Evolutionary conservation across 805 yeast genomes (phyloP).

Genomic region (Saccharomycopsis selenospora): DNA sequence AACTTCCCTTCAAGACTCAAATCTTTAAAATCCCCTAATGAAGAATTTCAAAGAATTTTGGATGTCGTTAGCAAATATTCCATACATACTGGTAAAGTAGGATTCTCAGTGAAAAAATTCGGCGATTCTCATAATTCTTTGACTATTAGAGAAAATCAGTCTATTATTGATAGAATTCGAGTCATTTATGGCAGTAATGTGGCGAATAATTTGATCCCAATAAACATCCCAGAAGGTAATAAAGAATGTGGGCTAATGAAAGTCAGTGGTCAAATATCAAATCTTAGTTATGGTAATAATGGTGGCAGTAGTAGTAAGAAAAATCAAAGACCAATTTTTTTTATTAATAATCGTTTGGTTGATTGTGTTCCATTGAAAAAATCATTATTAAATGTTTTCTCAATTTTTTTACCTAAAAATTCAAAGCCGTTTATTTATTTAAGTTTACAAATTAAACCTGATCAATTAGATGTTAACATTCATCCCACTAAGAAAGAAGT

Average conservation of each 20-base stretch:
- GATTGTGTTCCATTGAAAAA: constrained; percentile 72
- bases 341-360: constrained; percentile 80
- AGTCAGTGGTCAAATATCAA: constrained; percentile 58
- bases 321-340: constrained; percentile 62
- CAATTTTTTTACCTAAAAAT: constrained; percentile 70
- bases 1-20: constrained; percentile 75
- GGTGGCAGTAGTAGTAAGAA: constrained; percentile 44
- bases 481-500: constrained; percentile 97
- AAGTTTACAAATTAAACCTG: constrained; percentile 57
- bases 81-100: constrained; percentile 60
- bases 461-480: constrained; percentile 80
- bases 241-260: constrained; percentile 41
- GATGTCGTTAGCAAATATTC: constrained; percentile 84
- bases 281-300: constrained; percentile 47
- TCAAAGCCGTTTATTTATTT: constrained; percentile 70
- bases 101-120: constrained; percentile 69
- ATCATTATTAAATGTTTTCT: constrained; percentile 56
- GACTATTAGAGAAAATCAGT: constrained; percentile 44
- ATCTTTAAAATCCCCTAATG: constrained; percentile 56
- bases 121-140: constrained; percentile 70
- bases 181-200: constrained; percentile 62
- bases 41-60: constrained; percentile 68
- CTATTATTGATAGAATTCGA: constrained; percentile 62
- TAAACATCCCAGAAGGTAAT: constrained; percentile 33
- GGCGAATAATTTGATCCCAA: constrained; percentile 53